Base-by-base conservation (phyloP, 768 basidiomycete genomes). In the Ramaria sp. region DNA sequence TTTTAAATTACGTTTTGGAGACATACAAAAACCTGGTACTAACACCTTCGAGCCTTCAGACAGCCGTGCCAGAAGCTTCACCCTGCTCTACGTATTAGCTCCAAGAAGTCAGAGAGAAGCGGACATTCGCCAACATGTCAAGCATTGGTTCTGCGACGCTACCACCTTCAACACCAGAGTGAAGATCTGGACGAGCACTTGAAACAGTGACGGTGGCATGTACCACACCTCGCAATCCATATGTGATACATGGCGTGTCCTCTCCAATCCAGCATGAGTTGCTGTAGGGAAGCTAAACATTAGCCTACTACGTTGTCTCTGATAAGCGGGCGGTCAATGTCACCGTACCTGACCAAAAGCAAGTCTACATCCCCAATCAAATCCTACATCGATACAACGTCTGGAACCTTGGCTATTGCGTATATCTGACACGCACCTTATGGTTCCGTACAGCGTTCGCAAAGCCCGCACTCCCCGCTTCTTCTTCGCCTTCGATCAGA, bases 241-340 rank as follows among this genome's bases (percentile, higher is more conserved):
- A 96, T 0, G 94, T 96, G 50, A 98, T 84, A 62, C 94, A 97
- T 0, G 96, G 94, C 5, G 81, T 79, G 59, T 86, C 81, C 61
- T 96, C 90, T 12, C 85, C 85, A 59, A 98, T 91, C 94, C 95
- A 99, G 9, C 90, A 94, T 20, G 94, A 97, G 64, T 99, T 98
- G 60, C 88, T 90, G 57, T 10, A 16, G 1, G 50, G 0, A 16
- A 41, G 13, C 28, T 27, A 36, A 27, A 25, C 16, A n/a, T 30
- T 3, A 16, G 16, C 41, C 30, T 9, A 34, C 44, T 15, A 47
- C 32, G 32, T 34, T 22, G 22, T n/a, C 57, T n/a, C 4, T 16
- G 16, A 1, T 6, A 18, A 38, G 52, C 15, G 56, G 9, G 16
- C 22, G 32, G 32, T 8, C 7, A 22, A 15, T 18, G 41, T 16